Evolutionary conservation across 441 rosid genomes (phyloP), one percentile per base, ranked within the genome.

Genomic region (Populus hybrid): DNA sequence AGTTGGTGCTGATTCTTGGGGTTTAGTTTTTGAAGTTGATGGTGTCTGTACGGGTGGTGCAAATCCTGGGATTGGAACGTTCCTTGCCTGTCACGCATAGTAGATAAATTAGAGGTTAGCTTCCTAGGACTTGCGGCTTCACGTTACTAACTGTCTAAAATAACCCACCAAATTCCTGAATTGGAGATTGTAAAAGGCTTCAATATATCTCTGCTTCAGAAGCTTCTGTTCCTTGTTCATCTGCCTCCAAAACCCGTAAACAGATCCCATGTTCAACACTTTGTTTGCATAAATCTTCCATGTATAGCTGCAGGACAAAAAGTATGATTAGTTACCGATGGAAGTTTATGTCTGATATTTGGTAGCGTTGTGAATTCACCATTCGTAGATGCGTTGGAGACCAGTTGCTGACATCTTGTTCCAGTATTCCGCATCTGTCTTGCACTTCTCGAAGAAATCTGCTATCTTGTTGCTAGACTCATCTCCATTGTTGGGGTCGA

Each of bases 251-350:
- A 95, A 84, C 65, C 94, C 89, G 50, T 95, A 94, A 21, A 84
- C 40, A 7, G 94, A 89, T 80, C 97, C 98, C 97, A 94, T 89
- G 86, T 89, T 91, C 88, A 94, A 70, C 85, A 95, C 78, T 83
- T 88, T 94, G 56, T 84, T 85, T 24, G 95, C 92, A 71, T 91
- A 91, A 33, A 91, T 88, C 88, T 95, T 92, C 99, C 99, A 95
- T 40, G 98, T 94, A 72, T 95, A 95, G 87, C 99, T 95, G 85
- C 85, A 86, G 10, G 35, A 1, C 35, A 63, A 28, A 3, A 7
- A 1, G 29, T 9, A 64, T n/a, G 11, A 2, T 7, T 26, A 6
- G 42, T n/a, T 12, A 20, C 1, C n/a, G 26, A 21, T 31, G 24
- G 28, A 23, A 31, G 42, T 63, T 59, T 56, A 26, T 14, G 7